phyloP scores from a whole-genome alignment of 345 rosid genomes.

The Eucalyptus cloeziana region DNA sequence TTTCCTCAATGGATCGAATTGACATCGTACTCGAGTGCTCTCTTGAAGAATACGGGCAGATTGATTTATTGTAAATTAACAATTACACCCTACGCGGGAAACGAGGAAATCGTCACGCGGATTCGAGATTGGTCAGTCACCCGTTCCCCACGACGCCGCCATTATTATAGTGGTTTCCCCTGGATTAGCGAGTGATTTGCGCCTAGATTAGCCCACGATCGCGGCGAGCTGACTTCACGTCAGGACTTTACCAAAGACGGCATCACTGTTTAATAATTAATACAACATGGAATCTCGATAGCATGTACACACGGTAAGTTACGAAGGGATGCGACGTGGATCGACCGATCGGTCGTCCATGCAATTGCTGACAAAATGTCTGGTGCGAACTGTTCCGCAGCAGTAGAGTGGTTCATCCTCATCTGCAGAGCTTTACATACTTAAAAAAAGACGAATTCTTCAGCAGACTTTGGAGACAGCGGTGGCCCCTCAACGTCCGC shows the following conservation, averaged over 20 bases:
- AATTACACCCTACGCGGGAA: not conserved
- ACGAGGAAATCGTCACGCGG: not conserved
- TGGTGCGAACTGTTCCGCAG: not conserved
- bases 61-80: not conserved
- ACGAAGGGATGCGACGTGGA: not conserved
- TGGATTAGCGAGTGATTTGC: not conserved
- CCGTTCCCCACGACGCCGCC: not conserved
- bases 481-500: slow-evolving; percentile 35
- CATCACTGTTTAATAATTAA: not conserved
- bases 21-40: not conserved
- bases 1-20: not conserved
- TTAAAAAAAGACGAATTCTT: not conserved
- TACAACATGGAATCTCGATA: not conserved
- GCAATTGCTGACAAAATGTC: not conserved
- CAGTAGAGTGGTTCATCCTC: not conserved
- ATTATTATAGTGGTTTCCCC: not conserved
- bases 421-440: not conserved
- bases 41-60: not conserved
- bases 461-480: slow-evolving; percentile 16
- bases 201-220: not conserved
- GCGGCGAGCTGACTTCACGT: not conserved
- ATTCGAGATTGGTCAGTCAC: not conserved
- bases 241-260: not conserved
- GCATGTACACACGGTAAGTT: not conserved
- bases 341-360: not conserved